phyloP scores from a whole-genome alignment of 2,329 filamentous ascomycete genomes.

The Ophiognomonia clavigignenti-juglandacearum region DNA sequence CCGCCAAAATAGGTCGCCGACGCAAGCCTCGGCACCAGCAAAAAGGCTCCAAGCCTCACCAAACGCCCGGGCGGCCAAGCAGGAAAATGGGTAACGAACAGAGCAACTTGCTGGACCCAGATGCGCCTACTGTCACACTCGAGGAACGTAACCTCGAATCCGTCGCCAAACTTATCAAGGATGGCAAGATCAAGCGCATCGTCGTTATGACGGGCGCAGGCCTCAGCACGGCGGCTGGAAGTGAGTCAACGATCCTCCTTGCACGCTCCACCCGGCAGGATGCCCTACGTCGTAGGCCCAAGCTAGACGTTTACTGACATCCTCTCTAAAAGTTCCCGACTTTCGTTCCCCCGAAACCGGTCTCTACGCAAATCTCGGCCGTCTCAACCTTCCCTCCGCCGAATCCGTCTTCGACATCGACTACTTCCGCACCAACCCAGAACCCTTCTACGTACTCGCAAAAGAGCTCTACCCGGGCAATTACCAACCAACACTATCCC shows the following conservation, averaged over 20 bases:
- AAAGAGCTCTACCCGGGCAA: constrained; percentile 89
- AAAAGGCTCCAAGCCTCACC: constrained; percentile 18
- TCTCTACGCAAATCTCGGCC: constrained; percentile 85
- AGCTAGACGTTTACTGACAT: background rate
- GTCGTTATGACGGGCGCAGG: constrained; percentile 90
- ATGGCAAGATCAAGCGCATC: constrained; percentile 62
- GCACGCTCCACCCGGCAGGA: no score
- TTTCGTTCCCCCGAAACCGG: constrained; percentile 92
- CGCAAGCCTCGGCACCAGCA: constrained; percentile 31
- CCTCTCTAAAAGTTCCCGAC: constrained; percentile 69
- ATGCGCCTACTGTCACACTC: constrained; percentile 60
- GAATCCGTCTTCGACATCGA: constrained; percentile 92
- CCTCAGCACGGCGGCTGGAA: constrained; percentile 70
- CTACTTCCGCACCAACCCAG: constrained; percentile 80
- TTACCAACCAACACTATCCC: constrained; percentile 82
- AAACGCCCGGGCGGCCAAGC: constrained; percentile 14
- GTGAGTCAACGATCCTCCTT: constrained; percentile 31
- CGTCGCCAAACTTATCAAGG: constrained; percentile 75
- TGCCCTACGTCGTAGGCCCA: no score
- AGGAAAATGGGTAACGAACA: constrained; percentile 76
- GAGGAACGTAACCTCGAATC: constrained; percentile 64
- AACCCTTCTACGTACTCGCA: constrained; percentile 88
- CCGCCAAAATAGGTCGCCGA: constrained; percentile 35
- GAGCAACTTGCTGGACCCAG: constrained; percentile 64
- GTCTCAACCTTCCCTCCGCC: constrained; percentile 79